phyloP scores from a whole-genome alignment of 83 land plant genomes.

The Picea abies region DNA sequence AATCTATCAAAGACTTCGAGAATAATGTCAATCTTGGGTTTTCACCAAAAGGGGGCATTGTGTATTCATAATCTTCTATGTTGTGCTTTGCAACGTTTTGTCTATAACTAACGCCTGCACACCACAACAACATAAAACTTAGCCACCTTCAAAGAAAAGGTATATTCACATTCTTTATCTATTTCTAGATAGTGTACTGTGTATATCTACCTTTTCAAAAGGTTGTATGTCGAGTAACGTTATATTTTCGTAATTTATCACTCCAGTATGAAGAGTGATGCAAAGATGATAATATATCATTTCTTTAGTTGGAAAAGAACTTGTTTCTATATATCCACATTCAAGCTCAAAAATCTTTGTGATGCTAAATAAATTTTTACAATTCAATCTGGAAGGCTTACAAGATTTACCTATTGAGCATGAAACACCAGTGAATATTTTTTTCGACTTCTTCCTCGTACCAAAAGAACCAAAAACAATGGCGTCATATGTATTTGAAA shows the following conservation, averaged over 20 bases:
- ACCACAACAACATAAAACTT: not conserved
- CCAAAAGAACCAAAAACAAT: conserved; percentile 54
- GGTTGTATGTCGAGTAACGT: conserved; percentile 81
- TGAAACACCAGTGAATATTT: conserved; percentile 74
- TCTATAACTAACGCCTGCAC: conserved; percentile 83
- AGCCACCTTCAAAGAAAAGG: not conserved
- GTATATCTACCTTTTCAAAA: conserved; percentile 70
- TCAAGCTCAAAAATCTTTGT: too few species aligned
- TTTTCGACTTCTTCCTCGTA: conserved; percentile 90
- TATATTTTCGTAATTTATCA: conserved; percentile 72
- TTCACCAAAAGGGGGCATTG: too few species aligned
- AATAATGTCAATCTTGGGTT: too few species aligned
- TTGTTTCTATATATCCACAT: too few species aligned
- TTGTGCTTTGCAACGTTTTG: conserved; percentile 86
- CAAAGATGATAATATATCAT: not conserved
- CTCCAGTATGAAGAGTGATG: conserved; percentile 82
- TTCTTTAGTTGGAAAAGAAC: too few species aligned
- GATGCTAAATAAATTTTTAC: too few species aligned
- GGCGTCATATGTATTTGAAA: conserved; percentile 21
- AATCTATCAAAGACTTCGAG: too few species aligned
- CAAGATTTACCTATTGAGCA: conserved; percentile 64
- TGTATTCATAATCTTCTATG: too few species aligned
- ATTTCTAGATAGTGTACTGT: not conserved
- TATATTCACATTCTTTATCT: not conserved
- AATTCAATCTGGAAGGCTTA: too few species aligned